Evolutionary conservation across 805 yeast genomes (phyloP).

Genomic region (Zygosaccharomyces siamensis): DNA sequence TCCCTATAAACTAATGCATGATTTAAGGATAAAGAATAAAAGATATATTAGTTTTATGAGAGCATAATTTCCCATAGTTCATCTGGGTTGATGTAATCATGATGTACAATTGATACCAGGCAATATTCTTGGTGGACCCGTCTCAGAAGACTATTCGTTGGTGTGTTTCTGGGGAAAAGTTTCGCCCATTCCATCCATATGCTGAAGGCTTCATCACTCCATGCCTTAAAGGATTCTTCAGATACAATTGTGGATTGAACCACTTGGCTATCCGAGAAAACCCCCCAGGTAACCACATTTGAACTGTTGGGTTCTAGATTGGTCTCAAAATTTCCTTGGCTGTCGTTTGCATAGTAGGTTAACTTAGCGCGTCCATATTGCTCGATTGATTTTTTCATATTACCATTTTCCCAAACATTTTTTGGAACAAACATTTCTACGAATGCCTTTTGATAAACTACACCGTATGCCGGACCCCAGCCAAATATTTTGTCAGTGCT

Average conservation of each 20-base stretch:
- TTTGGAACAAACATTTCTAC: conserved; percentile 84
- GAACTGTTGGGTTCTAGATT: conserved; percentile 53
- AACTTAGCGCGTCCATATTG: conserved; percentile 41
- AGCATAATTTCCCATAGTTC: conserved; percentile 70
- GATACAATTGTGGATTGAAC: conserved; percentile 91
- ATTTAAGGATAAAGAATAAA: not conserved
- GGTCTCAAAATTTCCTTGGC: conserved; percentile 52
- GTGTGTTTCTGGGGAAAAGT: conserved; percentile 51
- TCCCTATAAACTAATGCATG: not conserved
- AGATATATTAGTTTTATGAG: conserved; percentile 10
- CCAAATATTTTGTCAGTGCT: conserved; percentile 89
- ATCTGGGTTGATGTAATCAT: conserved; percentile 66
- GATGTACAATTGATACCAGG: conserved; percentile 82
- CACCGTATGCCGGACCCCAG: conserved; percentile 94
- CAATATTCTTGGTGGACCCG: conserved; percentile 57
- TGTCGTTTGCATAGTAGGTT: conserved; percentile 73
- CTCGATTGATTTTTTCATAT: conserved; percentile 49
- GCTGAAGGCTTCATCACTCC: conserved; percentile 93
- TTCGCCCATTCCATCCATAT: conserved; percentile 92
- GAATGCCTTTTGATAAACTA: conserved; percentile 87
- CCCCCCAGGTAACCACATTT: conserved; percentile 97
- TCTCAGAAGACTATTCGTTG: conserved; percentile 59
- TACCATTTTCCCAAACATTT: conserved; percentile 54
- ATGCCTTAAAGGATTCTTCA: conserved; percentile 86
- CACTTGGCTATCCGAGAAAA: conserved; percentile 83